phyloP scores from a whole-genome alignment of 202 grass and related monocot species.

The Sporobolus alterniflorus region DNA sequence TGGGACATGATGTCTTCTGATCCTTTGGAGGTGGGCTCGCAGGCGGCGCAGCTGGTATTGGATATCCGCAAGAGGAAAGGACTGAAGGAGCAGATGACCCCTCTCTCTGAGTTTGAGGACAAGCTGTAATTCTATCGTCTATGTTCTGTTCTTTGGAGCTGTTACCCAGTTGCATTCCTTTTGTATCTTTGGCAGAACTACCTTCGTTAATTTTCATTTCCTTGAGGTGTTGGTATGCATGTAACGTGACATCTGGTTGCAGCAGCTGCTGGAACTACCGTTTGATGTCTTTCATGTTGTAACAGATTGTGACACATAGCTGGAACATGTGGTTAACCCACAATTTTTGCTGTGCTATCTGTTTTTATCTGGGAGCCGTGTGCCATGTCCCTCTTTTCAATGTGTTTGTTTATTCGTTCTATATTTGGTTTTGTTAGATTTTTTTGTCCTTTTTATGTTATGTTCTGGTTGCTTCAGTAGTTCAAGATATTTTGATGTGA shows the following conservation, averaged over 20 bases:
- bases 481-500: too few relatives aligned
- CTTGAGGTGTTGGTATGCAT: neutral
- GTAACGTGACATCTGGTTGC: neutral
- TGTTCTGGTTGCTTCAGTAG: too few relatives aligned
- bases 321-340: neutral
- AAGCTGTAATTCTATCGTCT: constrained; percentile 39
- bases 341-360: neutral
- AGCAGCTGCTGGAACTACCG: neutral
- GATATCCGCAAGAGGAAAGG: constrained; percentile 82
- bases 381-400: too few relatives aligned
- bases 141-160: neutral
- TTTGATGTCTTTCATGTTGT: neutral
- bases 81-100: constrained; percentile 78
- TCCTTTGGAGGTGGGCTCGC: constrained; percentile 48
- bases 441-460: too few relatives aligned
- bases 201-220: neutral
- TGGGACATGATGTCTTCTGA: constrained; percentile 78
- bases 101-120: constrained; percentile 69
- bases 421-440: too few relatives aligned
- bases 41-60: constrained; percentile 37
- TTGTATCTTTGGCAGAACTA: neutral
- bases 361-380: neutral
- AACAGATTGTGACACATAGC: neutral
- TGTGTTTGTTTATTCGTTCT: too few relatives aligned
- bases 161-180: neutral